Percentiles rank a stretch among this genome's conserved stretches.
Evolutionary conservation across 2,329 filamentous ascomycete genomes (phyloP).

Genomic region (Bipolaris bicolor): DNA sequence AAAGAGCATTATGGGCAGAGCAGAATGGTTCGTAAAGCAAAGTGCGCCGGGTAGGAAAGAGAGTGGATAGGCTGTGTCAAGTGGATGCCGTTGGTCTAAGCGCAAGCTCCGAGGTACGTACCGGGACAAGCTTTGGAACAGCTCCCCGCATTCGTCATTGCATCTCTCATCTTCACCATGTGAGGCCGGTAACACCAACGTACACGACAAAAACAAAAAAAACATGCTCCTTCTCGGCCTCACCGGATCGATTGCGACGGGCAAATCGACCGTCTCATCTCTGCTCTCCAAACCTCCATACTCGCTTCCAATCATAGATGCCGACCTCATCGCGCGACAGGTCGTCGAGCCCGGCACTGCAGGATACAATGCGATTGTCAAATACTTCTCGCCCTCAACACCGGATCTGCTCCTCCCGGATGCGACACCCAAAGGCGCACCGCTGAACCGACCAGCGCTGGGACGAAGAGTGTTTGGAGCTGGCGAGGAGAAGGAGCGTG

Average conservation of each 20-base stretch:
- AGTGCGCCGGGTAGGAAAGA: neutral
- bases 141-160: constrained; percentile 20
- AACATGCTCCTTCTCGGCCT: constrained; percentile 92
- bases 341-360: constrained; percentile 91
- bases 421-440: constrained; percentile 66
- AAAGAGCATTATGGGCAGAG: neutral
- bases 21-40: neutral
- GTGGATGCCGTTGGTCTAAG: neutral
- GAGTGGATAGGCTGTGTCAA: neutral
- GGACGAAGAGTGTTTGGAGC: constrained; percentile 87
- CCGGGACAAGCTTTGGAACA: constrained; percentile 4
- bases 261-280: constrained; percentile 92
- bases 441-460: constrained; percentile 84
- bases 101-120: constrained; percentile 15
- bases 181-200: constrained; percentile 13
- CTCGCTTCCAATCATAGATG: constrained; percentile 89
- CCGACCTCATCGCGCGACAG: constrained; percentile 87
- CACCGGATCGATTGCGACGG: constrained; percentile 95
- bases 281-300: constrained; percentile 82
- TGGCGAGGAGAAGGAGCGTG: constrained; percentile 69
- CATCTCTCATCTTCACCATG: constrained; percentile 10
- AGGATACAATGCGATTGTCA: constrained; percentile 82
- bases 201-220: neutral
- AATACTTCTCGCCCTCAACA: constrained; percentile 79
- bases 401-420: constrained; percentile 79